Evolutionary conservation across 2,329 filamentous ascomycete genomes (phyloP), one percentile per base, ranked within the genome.

Genomic region (Xenoacremonium recifei): DNA sequence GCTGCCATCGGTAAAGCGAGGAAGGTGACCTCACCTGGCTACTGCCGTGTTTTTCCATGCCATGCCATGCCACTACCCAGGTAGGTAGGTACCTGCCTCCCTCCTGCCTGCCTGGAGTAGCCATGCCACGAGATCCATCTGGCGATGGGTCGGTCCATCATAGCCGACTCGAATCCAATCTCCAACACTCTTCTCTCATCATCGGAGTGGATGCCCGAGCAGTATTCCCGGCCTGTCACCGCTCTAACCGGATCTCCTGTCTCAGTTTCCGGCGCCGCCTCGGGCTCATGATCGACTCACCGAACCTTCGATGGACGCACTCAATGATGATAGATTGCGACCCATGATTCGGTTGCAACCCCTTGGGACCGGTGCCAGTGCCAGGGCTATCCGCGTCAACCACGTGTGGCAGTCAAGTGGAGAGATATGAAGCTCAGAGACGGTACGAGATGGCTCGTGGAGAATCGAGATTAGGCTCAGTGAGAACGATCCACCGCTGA

Each of bases 271-370:
- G 23, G 23, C 9, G 13, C 23, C 23, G 9, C 13, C 23, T 27
- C 23, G 23, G 23, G 13, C 7, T 27, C 23, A 27, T 35, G 35
- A 40, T 41, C 34, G 35, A 13, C 23, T 27, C 23, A 27, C 9
- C 23, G 23, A 13, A 27, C 23, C 23, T 27, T 13, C 23, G 23
- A 13, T 13, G 23, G 23, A 20, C 34, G 40, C 38, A 50, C 46
- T 29, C 37, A 21, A 35, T 37, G 50, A 44, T 53, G 47, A 42
- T 51, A 45, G 54, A 40, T 55, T 54, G 51, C 35, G 30, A 53
- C 38, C 49, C 48, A 39, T 45, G 51, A 54, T 54, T 57, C 52
- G 48, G 52, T 52, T 48, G 50, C 38, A 38, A 45, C 43, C 54
- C 44, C 57, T n/a, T n/a, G n/a, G n/a, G n/a, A n/a, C n/a, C n/a